A percentile compares a stretch with the other conserved stretches of the same genome.
phyloP scores from a whole-genome alignment of 169 alveolate genomes.

The Perkinsus olseni region DNA sequence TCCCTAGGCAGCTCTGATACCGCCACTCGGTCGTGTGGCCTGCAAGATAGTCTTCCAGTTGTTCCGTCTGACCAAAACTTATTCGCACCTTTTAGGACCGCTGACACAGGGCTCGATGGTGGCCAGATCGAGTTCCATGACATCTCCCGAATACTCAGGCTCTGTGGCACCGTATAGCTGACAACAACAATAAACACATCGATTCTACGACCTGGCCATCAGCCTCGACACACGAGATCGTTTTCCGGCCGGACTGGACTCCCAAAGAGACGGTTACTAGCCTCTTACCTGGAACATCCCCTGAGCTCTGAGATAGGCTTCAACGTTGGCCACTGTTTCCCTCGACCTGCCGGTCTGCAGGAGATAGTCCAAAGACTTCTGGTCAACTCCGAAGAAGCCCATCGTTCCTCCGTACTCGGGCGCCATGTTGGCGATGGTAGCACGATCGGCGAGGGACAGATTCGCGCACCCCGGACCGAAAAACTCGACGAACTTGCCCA shows the following conservation, averaged over 20 bases:
- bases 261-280: background rate
- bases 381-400: conserved; percentile 93
- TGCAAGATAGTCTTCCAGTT: too few species aligned
- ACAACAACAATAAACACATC: background rate
- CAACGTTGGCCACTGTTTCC: conserved; percentile 63
- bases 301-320: conserved; percentile 47
- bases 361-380: conserved; percentile 73
- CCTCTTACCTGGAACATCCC: conserved; percentile 3
- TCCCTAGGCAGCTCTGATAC: conserved; percentile 63
- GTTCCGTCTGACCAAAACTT: too few species aligned
- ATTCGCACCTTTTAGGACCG: conserved; percentile 86
- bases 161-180: background rate
- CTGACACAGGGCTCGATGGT: conserved; percentile 76
- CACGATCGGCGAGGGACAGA: conserved; percentile 85
- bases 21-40: conserved; percentile 90
- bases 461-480: conserved; percentile 79
- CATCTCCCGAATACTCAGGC: conserved; percentile 16
- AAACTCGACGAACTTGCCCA: conserved; percentile 92
- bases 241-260: background rate
- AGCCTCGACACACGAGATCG: background rate
- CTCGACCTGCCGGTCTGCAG: conserved; percentile 80
- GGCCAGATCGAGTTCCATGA: conserved; percentile 38
- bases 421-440: conserved; percentile 93
- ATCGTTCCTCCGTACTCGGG: conserved; percentile 96
- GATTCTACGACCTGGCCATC: background rate